phyloP scores from a whole-genome alignment of 192 early-diverging fungal species.

The Umbelopsis ramanniana region DNA sequence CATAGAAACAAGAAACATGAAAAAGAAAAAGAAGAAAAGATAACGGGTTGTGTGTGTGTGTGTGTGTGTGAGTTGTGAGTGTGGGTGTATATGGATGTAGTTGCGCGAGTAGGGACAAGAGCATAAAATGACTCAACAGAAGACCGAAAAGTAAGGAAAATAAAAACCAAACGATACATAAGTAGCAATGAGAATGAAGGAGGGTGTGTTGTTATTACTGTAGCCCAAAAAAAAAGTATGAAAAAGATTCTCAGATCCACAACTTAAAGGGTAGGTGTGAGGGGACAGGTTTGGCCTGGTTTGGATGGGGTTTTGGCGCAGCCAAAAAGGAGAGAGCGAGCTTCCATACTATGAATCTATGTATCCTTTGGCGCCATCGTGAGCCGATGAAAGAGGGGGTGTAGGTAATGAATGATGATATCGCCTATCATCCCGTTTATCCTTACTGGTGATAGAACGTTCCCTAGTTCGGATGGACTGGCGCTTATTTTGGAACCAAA shows the following conservation, averaged over 20 bases:
- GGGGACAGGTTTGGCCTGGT: not conserved
- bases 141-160: not conserved
- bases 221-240: too few species aligned
- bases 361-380: constrained; percentile 14
- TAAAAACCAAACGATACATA: not conserved
- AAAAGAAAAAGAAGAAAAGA: too few species aligned
- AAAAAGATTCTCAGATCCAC: constrained; percentile 1
- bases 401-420: constrained; percentile 21
- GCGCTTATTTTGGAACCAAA: constrained; percentile 95
- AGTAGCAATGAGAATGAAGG: not conserved
- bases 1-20: not conserved
- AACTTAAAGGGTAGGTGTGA: not conserved
- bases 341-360: not conserved
- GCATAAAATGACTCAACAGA: not conserved
- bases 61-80: too few species aligned
- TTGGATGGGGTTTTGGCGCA: not conserved
- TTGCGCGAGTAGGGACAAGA: not conserved
- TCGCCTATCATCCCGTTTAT: constrained; percentile 10
- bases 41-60: too few species aligned
- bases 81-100: not conserved
- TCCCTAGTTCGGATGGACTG: constrained; percentile 46
- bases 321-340: not conserved
- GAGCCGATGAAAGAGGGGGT: constrained; percentile 8
- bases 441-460: not conserved
- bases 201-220: not conserved